Evolutionary conservation across 2,329 filamentous ascomycete genomes (phyloP).

Genomic region (Coniochaeta sp.): DNA sequence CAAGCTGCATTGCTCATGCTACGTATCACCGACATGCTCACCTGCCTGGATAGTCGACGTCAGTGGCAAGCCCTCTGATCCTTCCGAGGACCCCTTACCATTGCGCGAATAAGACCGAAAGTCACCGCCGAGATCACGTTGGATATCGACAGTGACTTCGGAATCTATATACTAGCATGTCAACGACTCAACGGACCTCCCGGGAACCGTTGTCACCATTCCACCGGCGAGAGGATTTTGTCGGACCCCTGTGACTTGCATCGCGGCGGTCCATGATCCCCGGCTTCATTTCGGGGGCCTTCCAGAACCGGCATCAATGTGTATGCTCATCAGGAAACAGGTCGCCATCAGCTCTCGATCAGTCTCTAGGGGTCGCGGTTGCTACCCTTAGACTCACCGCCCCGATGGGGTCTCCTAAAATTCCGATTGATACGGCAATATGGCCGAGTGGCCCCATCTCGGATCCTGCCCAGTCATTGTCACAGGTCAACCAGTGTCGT

Average conservation of each 20-base stretch:
- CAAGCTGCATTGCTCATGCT: neutral
- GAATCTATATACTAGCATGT: neutral
- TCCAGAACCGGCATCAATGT: neutral
- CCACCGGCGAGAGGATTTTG: neutral
- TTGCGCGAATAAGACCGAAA: neutral
- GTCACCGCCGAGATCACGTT: neutral
- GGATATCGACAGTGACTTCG: neutral
- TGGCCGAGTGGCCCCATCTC: constrained; percentile 1
- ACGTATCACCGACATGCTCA: neutral
- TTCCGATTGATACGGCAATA: neutral
- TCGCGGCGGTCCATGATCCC: neutral
- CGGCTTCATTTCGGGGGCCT: neutral
- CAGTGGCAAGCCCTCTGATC: neutral
- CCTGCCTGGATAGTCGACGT: neutral
- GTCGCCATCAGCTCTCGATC: neutral
- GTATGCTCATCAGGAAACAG: neutral
- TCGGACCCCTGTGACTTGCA: neutral
- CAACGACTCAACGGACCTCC: neutral
- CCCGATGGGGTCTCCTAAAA: too few species aligned
- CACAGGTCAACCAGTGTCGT: neutral
- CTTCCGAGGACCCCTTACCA: neutral
- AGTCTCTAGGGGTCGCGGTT: neutral
- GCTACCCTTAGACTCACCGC: neutral
- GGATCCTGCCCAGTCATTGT: neutral
- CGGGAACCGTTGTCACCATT: neutral